Evolutionary conservation across 257 asterid species (phyloP), one percentile per base, ranked within the genome.

Genomic region (Rhazya stricta): DNA sequence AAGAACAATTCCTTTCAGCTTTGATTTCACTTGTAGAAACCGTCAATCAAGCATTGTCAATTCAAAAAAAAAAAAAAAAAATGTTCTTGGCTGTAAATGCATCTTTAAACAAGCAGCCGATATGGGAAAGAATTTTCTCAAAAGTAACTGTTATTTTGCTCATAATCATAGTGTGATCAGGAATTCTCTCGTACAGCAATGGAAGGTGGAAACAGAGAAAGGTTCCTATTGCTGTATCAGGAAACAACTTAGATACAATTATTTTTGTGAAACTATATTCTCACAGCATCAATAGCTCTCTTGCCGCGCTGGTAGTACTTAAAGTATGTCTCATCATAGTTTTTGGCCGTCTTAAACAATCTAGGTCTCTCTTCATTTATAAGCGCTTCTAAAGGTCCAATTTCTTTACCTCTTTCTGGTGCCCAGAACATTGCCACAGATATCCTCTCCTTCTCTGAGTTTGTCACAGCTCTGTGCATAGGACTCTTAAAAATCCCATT

Each of bases 401-500:
- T 69, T 76, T 86, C 82, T 41, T 39, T 75, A 29, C 78, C 84
- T 2, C 46, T 25, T 18, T 78, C 85, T 9, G 89, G 87, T 21
- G 54, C 0, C 39, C 80, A 82, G 75, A 86, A 88, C 29, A 79
- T 25, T 10, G 84, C 91, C 23, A 86, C 23, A 1, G 84, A 77
- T 36, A 80, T 75, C 78, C 89, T 85, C 42, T 83, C 84, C 36
- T 62, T 80, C 12, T 77, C 67, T 18, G 81, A 77, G 83, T 88
- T 85, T 57, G 86, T 79, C 69, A 82, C 85, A 23, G 77, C 88
- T 79, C 93, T 85, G 51, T 83, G 91, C 63, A 82, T 56, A 3
- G 86, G 86, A 74, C 93, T 88, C 88, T 86, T 83, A 82, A 80
- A 85, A 9, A 80, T 76, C 15, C 92, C 93, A 72, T 85, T 88